phyloP scores from a whole-genome alignment of 2,329 filamentous ascomycete genomes.

The Thielaviopsis ethacetica region DNA sequence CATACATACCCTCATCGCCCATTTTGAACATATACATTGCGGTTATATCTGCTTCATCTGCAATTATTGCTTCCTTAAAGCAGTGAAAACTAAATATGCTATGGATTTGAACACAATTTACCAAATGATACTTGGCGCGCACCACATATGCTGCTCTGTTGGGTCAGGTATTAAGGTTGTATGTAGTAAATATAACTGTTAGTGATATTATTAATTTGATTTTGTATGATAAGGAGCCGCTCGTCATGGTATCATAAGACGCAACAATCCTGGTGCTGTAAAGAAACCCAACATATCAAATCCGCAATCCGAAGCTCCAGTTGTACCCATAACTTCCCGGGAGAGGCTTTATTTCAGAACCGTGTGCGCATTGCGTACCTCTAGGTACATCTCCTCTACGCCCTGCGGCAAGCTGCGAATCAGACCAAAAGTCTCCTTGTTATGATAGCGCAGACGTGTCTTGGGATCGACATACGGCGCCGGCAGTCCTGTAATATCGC shows the following conservation, averaged over 20 bases:
- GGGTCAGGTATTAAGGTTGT: too few relatives aligned
- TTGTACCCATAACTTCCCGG: background rate
- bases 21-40: too few relatives aligned
- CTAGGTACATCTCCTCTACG: slow-evolving; percentile 73
- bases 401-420: slow-evolving; percentile 69
- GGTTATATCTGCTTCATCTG: too few relatives aligned
- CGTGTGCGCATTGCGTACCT: slow-evolving; percentile 80
- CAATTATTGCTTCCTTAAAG: too few relatives aligned
- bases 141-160: too few relatives aligned
- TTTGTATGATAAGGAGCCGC: too few relatives aligned
- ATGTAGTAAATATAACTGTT: too few relatives aligned
- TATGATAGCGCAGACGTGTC: slow-evolving; percentile 80
- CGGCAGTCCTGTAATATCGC: slow-evolving; percentile 86
- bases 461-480: slow-evolving; percentile 90
- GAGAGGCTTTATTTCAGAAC: slow-evolving; percentile 55
- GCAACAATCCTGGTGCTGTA: slow-evolving; percentile 7
- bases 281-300: background rate
- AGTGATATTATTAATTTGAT: too few relatives aligned
- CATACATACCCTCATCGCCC: too few relatives aligned
- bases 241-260: background rate
- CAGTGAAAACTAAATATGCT: too few relatives aligned
- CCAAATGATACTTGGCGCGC: too few relatives aligned
- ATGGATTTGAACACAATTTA: too few relatives aligned
- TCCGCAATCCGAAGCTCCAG: background rate
- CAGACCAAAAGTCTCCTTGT: slow-evolving; percentile 77